A percentile compares a stretch with the other conserved stretches of the same genome.
Evolutionary conservation across 2,329 filamentous ascomycete species (phyloP).

Genomic region (Lasiodiplodia hormozganensis): DNA sequence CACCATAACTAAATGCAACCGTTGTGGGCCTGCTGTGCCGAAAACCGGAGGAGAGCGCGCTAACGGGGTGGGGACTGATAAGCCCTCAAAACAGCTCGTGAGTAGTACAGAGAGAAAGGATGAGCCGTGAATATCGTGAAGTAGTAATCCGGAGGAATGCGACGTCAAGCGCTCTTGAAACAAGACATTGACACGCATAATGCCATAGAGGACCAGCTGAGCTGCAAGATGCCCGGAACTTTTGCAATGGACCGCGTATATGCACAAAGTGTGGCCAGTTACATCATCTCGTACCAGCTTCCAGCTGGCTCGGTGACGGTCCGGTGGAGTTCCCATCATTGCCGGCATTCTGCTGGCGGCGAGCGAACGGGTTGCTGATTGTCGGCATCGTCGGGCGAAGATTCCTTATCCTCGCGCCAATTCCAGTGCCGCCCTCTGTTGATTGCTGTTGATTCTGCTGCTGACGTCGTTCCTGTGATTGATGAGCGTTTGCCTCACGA

Average conservation of each 20-base stretch:
- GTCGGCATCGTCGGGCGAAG: conserved; percentile 21
- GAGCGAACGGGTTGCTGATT: conserved; percentile 38
- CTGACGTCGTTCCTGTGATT: conserved; percentile 25
- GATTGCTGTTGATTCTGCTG: conserved; percentile 7
- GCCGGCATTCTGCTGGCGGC: conserved; percentile 32
- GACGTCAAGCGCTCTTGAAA: background rate
- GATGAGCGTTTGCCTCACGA: conserved; percentile 32
- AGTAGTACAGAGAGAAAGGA: conserved; percentile 7
- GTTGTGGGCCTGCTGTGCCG: conserved; percentile 2
- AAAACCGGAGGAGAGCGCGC: background rate
- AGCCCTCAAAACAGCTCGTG: background rate
- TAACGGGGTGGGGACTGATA: background rate
- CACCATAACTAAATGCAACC: conserved; percentile 9
- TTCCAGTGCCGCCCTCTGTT: conserved; percentile 2
- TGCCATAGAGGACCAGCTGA: background rate
- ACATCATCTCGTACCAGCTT: conserved; percentile 31
- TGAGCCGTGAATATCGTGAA: conserved; percentile 22
- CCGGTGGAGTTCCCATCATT: conserved; percentile 17
- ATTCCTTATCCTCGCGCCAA: conserved; percentile 30
- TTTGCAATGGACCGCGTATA: background rate
- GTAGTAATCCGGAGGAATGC: background rate
- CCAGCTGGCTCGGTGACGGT: conserved; percentile 32
- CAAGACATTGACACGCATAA: background rate
- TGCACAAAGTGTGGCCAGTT: background rate
- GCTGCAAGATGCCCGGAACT: background rate